These are phyloP conservation scores for Grigorovia yakushimaensis DNA, from an alignment of 805 yeast species.

Conservation along the genomic window DNA sequence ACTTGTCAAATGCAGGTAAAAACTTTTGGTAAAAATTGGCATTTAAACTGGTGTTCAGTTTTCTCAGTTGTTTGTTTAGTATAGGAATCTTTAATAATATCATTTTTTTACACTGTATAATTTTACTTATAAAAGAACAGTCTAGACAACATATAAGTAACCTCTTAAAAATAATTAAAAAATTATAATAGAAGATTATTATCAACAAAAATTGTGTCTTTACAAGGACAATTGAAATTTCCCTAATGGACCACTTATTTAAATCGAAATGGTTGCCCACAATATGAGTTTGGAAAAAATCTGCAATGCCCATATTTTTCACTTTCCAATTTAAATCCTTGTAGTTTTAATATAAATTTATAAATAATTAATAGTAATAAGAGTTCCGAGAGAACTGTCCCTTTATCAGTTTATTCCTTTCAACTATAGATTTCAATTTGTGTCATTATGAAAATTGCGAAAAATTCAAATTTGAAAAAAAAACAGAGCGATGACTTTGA, in stretches of 20 bases:
- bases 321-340: background rate
- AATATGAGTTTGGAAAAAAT: slow-evolving; percentile 17
- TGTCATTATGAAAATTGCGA: background rate
- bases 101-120: background rate
- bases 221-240: background rate
- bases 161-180: background rate
- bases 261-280: slow-evolving; percentile 13
- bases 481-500: background rate
- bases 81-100: background rate
- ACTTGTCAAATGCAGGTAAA: slow-evolving; percentile 4
- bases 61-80: background rate
- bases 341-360: too few relatives aligned
- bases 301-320: slow-evolving; percentile 5
- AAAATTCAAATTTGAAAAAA: background rate
- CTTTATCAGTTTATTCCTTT: too few relatives aligned
- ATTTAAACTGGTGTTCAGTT: background rate
- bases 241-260: slow-evolving; percentile 10
- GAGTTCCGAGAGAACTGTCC: too few relatives aligned
- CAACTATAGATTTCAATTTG: slow-evolving; percentile 2
- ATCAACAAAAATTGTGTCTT: background rate
- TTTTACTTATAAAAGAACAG: background rate
- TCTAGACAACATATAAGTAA: background rate
- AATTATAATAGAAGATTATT: background rate
- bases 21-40: background rate
- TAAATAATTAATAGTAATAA: too few relatives aligned